Evolutionary conservation across 2,329 filamentous ascomycete genomes (phyloP).

Genomic region (Aspergillus ustus): DNA sequence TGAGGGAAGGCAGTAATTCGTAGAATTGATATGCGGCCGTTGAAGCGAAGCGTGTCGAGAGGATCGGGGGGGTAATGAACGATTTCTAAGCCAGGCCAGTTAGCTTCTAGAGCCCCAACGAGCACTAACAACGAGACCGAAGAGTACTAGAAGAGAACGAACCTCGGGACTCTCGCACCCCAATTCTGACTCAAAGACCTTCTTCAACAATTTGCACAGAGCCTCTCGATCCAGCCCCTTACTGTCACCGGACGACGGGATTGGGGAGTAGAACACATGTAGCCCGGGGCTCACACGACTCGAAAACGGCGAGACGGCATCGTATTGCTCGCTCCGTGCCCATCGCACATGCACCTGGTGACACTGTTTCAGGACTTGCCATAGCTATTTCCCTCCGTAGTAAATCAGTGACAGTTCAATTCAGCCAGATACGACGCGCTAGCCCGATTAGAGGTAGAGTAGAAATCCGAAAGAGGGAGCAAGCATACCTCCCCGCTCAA

Average conservation of each 20-base stretch:
- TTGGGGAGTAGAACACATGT: constrained; percentile 75
- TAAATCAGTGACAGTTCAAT: neutral
- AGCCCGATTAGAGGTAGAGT: neutral
- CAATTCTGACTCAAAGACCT: constrained; percentile 58
- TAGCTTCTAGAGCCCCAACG: neutral
- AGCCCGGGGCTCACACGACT: constrained; percentile 79
- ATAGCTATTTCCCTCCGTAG: constrained; percentile 53
- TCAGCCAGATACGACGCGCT: neutral
- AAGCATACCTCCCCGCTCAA: constrained; percentile 66
- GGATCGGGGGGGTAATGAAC: constrained; percentile 64
- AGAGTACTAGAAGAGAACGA: constrained; percentile 17
- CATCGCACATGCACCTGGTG: constrained; percentile 80
- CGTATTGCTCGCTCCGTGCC: constrained; percentile 64
- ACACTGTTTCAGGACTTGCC: constrained; percentile 63
- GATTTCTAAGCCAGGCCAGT: constrained; percentile 50
- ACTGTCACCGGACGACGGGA: constrained; percentile 23
- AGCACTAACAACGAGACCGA: neutral
- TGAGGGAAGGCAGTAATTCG: constrained; percentile 63
- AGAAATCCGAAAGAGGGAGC: neutral
- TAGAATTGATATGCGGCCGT: constrained; percentile 73
- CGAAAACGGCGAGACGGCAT: constrained; percentile 69
- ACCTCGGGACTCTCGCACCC: constrained; percentile 61
- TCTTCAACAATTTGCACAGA: constrained; percentile 64
- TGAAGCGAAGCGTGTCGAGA: constrained; percentile 64
- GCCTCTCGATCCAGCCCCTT: constrained; percentile 42